Evolutionary conservation across 768 basidiomycete species (phyloP).

Genomic region (Tulasnella sp.): DNA sequence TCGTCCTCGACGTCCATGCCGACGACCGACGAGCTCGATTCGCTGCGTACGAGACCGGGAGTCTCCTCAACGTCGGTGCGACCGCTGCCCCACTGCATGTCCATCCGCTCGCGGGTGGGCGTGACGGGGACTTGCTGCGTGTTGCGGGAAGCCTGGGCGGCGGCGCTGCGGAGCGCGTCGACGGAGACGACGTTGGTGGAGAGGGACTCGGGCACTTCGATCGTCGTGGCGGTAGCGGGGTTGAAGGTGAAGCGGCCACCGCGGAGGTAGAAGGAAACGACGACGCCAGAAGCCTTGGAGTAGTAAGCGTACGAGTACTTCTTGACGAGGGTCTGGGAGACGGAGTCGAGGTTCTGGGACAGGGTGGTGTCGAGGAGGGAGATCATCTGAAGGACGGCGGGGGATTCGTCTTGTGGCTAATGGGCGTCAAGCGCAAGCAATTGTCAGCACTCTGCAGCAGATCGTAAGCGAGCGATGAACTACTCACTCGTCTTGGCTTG

Average conservation of each 20-base stretch:
- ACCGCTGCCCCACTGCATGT: conserved; percentile 23
- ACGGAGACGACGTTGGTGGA: conserved; percentile 43
- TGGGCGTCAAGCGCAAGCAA: neutral
- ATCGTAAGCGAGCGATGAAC: no score
- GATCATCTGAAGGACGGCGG: conserved; percentile 80
- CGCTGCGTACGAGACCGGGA: conserved; percentile 49
- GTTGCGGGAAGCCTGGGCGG: neutral
- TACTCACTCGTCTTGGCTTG: conserved; percentile 68
- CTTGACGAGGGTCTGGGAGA: conserved; percentile 95
- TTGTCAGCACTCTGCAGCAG: conserved; percentile 32
- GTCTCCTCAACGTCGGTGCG: conserved; percentile 28
- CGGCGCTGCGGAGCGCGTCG: conserved; percentile 15
- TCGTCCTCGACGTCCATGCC: conserved; percentile 32
- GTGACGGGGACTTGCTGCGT: conserved; percentile 62
- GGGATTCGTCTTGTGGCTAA: conserved; percentile 70
- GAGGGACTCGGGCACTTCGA: conserved; percentile 41
- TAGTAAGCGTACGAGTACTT: conserved; percentile 98
- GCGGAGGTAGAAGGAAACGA: conserved; percentile 91
- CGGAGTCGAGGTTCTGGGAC: conserved; percentile 83
- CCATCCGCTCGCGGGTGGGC: conserved; percentile 49
- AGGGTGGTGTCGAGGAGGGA: conserved; percentile 84
- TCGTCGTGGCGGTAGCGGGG: conserved; percentile 50
- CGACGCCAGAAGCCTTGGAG: conserved; percentile 91
- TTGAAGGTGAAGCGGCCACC: conserved; percentile 72
- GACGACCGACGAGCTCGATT: conserved; percentile 65